A percentile compares a stretch with the other conserved stretches of the same genome.
These are phyloP conservation scores for Lactarius quietus DNA, from an alignment of 768 basidiomycete genomes.

Conservation along the genomic window DNA sequence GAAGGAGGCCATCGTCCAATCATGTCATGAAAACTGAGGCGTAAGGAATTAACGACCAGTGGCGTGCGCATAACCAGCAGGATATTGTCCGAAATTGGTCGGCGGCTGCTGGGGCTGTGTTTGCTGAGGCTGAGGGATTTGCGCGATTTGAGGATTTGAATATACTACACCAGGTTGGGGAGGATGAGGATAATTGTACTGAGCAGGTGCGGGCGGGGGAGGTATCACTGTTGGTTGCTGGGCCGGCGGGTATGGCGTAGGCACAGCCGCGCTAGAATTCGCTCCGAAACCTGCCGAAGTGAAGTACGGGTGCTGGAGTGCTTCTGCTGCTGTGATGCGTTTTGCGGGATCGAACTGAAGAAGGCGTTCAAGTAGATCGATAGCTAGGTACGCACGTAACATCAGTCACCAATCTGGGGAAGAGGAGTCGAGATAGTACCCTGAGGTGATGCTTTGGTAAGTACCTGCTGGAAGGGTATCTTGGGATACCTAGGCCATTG, in stretches of 20 bases:
- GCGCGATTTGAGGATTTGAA: constrained; percentile 20
- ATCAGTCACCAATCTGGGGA: background rate
- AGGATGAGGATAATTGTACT: constrained; percentile 64
- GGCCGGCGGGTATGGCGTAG: constrained; percentile 41
- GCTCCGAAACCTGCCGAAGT: constrained; percentile 44
- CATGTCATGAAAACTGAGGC: background rate
- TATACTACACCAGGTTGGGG: constrained; percentile 39
- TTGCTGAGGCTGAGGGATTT: constrained; percentile 37
- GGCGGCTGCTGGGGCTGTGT: constrained; percentile 25
- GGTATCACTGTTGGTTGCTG: constrained; percentile 48
- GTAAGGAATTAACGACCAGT: constrained; percentile 16
- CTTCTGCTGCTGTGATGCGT: constrained; percentile 87
- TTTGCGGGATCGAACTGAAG: constrained; percentile 95
- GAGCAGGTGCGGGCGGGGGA: constrained; percentile 31
- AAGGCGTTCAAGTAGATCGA: constrained; percentile 91
- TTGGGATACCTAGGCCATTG: constrained; percentile 86
- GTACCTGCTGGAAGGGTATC: constrained; percentile 72
- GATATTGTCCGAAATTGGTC: constrained; percentile 26
- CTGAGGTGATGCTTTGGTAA: constrained; percentile 83
- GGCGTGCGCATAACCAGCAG: constrained; percentile 25
- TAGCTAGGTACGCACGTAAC: constrained; percentile 44
- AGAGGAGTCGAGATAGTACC: constrained; percentile 42
- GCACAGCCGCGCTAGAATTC: constrained; percentile 43
- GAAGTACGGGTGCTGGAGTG: constrained; percentile 91
- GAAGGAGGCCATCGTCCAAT: background rate